These are phyloP conservation scores for Kingdonia uniflora DNA, from an alignment of 164 flowering plant species.

Conservation along the genomic window DNA sequence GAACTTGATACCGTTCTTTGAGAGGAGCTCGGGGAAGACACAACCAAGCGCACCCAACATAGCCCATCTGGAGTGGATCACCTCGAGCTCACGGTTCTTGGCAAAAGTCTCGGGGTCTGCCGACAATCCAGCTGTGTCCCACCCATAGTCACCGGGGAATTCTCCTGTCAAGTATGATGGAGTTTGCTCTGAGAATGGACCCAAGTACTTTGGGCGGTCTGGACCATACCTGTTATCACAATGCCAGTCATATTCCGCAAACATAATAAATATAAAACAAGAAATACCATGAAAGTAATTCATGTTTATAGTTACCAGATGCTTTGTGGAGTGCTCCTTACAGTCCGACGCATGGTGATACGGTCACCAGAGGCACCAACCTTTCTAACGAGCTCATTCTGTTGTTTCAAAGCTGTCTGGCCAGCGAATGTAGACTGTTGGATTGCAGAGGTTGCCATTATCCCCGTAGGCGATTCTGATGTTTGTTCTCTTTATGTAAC, in stretches of 20 bases:
- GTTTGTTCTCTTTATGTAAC: background rate
- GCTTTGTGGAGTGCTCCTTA: slow-evolving; percentile 30
- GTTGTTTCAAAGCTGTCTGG: slow-evolving; percentile 30
- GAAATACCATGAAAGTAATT: background rate
- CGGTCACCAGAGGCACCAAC: slow-evolving; percentile 27
- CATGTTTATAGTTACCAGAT: slow-evolving; percentile 23
- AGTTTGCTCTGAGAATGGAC: slow-evolving; percentile 23
- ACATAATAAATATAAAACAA: background rate
- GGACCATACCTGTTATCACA: slow-evolving; percentile 17
- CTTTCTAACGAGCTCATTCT: slow-evolving; percentile 34
- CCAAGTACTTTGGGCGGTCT: slow-evolving; percentile 20
- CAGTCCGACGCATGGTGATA: slow-evolving; percentile 33
- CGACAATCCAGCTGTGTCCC: slow-evolving; percentile 23
- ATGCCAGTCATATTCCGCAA: background rate
- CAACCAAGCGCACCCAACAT: slow-evolving; percentile 20
- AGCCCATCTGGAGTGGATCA: slow-evolving; percentile 21
- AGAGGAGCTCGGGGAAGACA: slow-evolving; percentile 17
- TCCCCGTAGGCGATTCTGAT: background rate
- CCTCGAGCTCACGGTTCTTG: slow-evolving; percentile 20
- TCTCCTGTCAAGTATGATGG: slow-evolving; percentile 24
- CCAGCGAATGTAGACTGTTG: slow-evolving; percentile 34
- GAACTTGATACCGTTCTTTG: slow-evolving; percentile 19
- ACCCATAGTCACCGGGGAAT: slow-evolving; percentile 25
- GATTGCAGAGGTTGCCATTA: slow-evolving; percentile 33
- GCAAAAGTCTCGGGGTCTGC: slow-evolving; percentile 25